Percentiles rank a stretch among this genome's conserved stretches.
phyloP scores from a whole-genome alignment of 495 filamentous ascomycete genomes.

The Lophiotrema nucula region DNA sequence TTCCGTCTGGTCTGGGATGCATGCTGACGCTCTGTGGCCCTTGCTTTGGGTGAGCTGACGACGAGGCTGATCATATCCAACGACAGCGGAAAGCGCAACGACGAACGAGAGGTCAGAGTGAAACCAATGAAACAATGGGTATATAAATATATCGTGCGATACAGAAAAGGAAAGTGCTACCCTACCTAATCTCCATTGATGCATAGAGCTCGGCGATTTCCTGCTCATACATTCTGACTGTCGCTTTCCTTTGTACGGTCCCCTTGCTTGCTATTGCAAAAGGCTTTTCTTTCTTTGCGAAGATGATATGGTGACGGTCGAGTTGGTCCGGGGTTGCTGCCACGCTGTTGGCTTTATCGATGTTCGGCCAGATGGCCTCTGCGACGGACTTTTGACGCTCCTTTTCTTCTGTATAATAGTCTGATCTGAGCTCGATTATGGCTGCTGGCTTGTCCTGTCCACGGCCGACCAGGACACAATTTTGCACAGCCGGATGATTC shows the following conservation, averaged over 20 bases:
- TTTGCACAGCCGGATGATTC: slow-evolving; percentile 20
- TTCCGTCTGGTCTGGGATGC: too few relatives aligned
- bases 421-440: slow-evolving; percentile 1
- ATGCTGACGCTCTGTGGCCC: too few relatives aligned
- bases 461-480: slow-evolving; percentile 41
- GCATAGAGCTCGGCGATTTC: slow-evolving; percentile 1
- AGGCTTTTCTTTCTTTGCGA: slow-evolving; percentile 1
- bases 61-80: too few relatives aligned
- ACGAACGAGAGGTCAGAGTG: too few relatives aligned
- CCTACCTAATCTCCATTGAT: too few relatives aligned
- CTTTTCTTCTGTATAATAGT: neutral
- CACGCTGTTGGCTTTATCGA: neutral
- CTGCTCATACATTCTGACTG: neutral
- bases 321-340: neutral
- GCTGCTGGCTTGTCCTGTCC: slow-evolving; percentile 38
- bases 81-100: too few relatives aligned
- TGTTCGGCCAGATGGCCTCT: neutral
- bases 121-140: too few relatives aligned
- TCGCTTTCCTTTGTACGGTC: neutral
- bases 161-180: too few relatives aligned
- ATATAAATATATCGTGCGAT: too few relatives aligned
- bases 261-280: neutral
- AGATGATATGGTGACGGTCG: neutral
- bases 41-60: too few relatives aligned
- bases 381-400: neutral